phyloP scores from a whole-genome alignment of 2,329 filamentous ascomycete species.

The Emmonsia crescens region DNA sequence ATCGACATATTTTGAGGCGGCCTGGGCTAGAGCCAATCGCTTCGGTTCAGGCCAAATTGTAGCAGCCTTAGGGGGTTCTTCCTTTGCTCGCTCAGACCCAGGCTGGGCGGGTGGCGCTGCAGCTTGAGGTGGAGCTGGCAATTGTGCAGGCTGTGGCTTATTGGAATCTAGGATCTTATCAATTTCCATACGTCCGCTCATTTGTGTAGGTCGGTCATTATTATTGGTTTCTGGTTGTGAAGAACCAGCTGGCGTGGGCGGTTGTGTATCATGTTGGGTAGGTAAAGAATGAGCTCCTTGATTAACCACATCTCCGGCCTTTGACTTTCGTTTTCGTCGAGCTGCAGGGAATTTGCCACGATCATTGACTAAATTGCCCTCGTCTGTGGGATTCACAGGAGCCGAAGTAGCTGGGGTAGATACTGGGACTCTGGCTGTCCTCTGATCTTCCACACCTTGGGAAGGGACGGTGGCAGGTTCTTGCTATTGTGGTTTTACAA shows the following conservation, averaged over 20 bases:
- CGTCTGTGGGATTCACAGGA: background rate
- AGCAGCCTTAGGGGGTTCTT: constrained; percentile 12
- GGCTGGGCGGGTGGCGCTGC: constrained; percentile 11
- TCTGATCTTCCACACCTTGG: background rate
- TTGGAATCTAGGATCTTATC: background rate
- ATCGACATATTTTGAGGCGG: constrained; percentile 39
- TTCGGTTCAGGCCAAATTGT: constrained; percentile 42
- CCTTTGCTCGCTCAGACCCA: background rate
- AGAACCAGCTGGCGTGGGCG: background rate
- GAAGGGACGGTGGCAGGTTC: background rate
- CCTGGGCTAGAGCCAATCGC: constrained; percentile 40
- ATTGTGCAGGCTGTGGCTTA: background rate
- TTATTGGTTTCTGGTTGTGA: background rate
- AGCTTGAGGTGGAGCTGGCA: constrained; percentile 2
- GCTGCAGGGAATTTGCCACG: constrained; percentile 12
- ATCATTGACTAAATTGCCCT: constrained; percentile 1
- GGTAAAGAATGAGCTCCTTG: background rate
- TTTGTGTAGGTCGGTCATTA: background rate
- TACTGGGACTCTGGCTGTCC: background rate
- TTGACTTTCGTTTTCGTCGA: constrained; percentile 7
- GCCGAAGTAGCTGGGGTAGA: background rate
- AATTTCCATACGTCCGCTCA: background rate
- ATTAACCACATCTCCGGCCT: background rate
- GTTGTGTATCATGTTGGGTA: background rate
- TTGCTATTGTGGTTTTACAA: background rate